Conservation (phyloP, 805 yeast genomes). For the Ascoidea asiatica region DNA sequence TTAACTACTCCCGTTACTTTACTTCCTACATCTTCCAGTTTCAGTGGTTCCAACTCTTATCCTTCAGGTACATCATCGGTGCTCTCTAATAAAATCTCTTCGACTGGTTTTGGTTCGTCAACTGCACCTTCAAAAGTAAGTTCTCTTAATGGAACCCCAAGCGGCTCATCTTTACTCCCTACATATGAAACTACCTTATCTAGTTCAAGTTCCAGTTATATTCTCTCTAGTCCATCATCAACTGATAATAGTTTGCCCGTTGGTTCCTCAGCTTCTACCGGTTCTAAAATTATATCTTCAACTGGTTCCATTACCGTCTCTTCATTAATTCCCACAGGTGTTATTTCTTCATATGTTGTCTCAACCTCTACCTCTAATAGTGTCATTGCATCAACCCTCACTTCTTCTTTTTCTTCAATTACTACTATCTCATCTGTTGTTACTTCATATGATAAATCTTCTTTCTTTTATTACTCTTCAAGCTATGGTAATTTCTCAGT, state of each 20-base stretch:
- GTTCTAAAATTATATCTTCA: background rate
- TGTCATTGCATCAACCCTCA: background rate
- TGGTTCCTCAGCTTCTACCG: background rate
- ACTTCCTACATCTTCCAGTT: background rate
- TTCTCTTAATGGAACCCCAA: background rate
- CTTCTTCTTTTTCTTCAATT: too few relatives aligned
- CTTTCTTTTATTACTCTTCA: background rate
- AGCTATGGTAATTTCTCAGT: too few relatives aligned
- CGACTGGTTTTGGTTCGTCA: background rate
- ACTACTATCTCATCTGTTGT: background rate
- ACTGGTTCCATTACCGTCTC: background rate
- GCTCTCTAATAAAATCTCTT: background rate
- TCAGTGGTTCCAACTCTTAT: background rate
- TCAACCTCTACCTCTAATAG: background rate
- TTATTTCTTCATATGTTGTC: background rate
- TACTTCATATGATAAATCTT: background rate
- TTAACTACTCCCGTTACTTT: background rate
- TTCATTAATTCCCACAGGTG: background rate
- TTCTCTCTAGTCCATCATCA: background rate
- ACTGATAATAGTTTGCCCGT: background rate
- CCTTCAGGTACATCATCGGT: background rate
- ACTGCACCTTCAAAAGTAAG: background rate
- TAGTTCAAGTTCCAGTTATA: background rate
- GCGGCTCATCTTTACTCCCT: background rate
- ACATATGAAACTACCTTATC: background rate